Percentiles rank a stretch among this genome's conserved stretches.
These are phyloP conservation scores for Stentor coeruleus DNA, from an alignment of 73 alveolate genomes.

Conservation along the genomic window DNA sequence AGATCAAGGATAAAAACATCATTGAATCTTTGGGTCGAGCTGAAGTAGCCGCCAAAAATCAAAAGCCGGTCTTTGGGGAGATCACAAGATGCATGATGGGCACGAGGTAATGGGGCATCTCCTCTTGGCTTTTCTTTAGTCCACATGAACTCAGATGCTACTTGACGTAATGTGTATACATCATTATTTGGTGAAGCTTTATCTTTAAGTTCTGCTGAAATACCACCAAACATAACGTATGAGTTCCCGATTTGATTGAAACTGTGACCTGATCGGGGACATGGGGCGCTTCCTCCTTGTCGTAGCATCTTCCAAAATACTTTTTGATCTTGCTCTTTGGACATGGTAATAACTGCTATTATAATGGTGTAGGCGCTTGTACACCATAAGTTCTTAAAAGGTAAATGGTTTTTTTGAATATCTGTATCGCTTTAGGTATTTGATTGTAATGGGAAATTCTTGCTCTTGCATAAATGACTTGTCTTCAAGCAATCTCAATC, in stretches of 20 bases:
- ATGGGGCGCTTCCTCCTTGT: conserved; percentile 71
- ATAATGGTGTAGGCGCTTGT: no score
- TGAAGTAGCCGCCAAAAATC: conserved; percentile 79
- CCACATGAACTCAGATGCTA: conserved; percentile 58
- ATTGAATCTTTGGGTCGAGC: conserved; percentile 63
- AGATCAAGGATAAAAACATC: conserved; percentile 69
- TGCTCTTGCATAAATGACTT: no score
- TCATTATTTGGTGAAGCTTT: conserved; percentile 53
- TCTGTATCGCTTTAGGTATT: no score
- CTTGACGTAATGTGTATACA: conserved; percentile 37
- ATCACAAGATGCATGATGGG: conserved; percentile 79
- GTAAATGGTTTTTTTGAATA: no score
- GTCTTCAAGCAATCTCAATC: no score
- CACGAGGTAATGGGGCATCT: conserved; percentile 65
- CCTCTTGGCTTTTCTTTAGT: conserved; percentile 57
- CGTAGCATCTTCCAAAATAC: conserved; percentile 72
- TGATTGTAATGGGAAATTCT: no score
- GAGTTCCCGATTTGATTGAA: conserved; percentile 63
- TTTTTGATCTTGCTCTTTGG: conserved; percentile 18
- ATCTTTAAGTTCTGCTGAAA: conserved; percentile 62
- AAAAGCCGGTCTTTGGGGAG: conserved; percentile 64
- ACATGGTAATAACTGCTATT: no score
- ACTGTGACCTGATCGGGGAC: conserved; percentile 85
- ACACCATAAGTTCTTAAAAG: no score
- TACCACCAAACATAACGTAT: conserved; percentile 84